Evolutionary conservation across 75 land plant species (phyloP).

Genomic region (Ceratopteris richardii): DNA sequence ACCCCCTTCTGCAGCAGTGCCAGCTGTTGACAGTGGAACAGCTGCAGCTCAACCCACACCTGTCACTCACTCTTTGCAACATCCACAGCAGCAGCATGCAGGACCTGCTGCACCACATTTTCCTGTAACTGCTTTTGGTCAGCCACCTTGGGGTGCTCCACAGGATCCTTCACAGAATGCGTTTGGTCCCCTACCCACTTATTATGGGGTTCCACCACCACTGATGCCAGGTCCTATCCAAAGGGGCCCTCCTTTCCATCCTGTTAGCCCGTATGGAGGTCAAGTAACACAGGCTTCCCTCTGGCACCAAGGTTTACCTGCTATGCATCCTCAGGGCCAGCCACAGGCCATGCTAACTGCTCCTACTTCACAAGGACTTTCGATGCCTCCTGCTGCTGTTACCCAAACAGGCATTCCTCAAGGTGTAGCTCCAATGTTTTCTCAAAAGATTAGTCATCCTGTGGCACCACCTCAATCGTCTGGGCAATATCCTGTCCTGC

Average conservation of each 20-base stretch:
- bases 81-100: background rate
- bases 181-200: background rate
- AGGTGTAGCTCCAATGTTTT: background rate
- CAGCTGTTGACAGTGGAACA: background rate
- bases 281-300: too few relatives aligned
- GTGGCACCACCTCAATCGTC: conserved; percentile 8
- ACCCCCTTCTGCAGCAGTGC: conserved; percentile 10
- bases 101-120: background rate
- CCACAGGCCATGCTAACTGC: too few relatives aligned
- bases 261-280: too few relatives aligned
- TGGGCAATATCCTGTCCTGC: conserved; percentile 20
- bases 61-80: conserved; percentile 3
- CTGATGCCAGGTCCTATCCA: background rate
- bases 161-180: background rate
- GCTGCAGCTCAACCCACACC: background rate
- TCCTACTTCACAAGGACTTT: too few relatives aligned
- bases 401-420: conserved; percentile 1
- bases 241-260: conserved; percentile 4
- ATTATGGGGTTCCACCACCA: background rate
- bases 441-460: background rate
- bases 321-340: too few relatives aligned
- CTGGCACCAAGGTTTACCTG: too few relatives aligned
- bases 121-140: background rate
- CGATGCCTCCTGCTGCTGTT: conserved; percentile 5
- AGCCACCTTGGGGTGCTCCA: background rate